Conservation (phyloP, 73 alveolate species). For the Paramecium sexaurelia region DNA sequence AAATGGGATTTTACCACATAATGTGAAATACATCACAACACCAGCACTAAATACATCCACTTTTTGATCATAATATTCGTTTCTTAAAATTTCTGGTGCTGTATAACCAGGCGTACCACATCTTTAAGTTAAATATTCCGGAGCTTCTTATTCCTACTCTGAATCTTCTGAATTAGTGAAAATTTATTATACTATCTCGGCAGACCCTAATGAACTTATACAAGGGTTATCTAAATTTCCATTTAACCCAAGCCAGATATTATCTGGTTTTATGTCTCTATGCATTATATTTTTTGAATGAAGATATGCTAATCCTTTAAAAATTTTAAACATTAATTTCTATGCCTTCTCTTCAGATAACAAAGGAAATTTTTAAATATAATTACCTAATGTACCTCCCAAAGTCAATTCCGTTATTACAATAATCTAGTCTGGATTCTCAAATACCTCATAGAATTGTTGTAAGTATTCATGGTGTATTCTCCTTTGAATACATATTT, state of each 20-base stretch:
- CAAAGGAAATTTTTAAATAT: not conserved
- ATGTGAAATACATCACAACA: not conserved
- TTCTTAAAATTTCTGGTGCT: slow-evolving; percentile 17
- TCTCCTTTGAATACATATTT: not conserved
- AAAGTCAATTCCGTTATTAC: not conserved
- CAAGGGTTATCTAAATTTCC: not conserved
- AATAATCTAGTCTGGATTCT: not conserved
- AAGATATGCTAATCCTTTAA: not conserved
- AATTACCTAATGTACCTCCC: slow-evolving; percentile 6
- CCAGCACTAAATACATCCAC: slow-evolving; percentile 15
- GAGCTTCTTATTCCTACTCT: not conserved
- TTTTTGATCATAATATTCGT: not conserved
- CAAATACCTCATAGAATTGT: not conserved
- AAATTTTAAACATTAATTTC: not conserved
- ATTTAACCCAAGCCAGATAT: not conserved
- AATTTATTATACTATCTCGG: not conserved
- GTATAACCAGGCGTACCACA: slow-evolving; percentile 48
- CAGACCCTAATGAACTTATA: not conserved
- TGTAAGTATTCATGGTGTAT: not conserved
- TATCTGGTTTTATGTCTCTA: not conserved
- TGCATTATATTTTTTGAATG: not conserved
- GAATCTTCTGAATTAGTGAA: not conserved
- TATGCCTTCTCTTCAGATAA: not conserved
- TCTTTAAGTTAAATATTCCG: not conserved
- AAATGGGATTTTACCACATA: not conserved